Conservation (phyloP, 164 flowering plant genomes). For the Kingdonia uniflora region DNA sequence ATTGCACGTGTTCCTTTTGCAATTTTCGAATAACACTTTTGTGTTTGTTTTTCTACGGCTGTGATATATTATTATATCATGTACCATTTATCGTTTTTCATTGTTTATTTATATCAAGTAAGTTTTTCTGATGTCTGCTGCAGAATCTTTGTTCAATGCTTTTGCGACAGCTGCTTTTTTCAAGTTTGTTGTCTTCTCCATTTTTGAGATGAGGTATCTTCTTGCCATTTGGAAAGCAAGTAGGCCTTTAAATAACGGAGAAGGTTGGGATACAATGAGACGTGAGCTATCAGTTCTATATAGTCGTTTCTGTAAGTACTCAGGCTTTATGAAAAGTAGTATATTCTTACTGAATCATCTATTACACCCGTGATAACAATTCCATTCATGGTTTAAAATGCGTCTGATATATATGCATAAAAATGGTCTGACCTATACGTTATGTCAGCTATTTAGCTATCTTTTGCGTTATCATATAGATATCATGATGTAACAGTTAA, state of each 20-base stretch:
- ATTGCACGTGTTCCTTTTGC: too few species aligned
- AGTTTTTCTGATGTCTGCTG: slow-evolving; percentile 14
- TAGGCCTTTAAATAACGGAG: slow-evolving; percentile 74
- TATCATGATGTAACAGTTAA: too few species aligned
- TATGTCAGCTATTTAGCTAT: too few species aligned
- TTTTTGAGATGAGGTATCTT: slow-evolving; percentile 98
- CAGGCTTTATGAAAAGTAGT: too few species aligned
- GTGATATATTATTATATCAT: too few species aligned
- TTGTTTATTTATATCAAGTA: background rate
- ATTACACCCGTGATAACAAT: too few species aligned
- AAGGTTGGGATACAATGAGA: slow-evolving; percentile 98
- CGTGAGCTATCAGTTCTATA: slow-evolving; percentile 92
- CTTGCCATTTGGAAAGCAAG: slow-evolving; percentile 99
- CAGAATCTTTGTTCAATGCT: slow-evolving; percentile 97
- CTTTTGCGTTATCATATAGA: too few species aligned
- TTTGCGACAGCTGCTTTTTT: slow-evolving; percentile 98
- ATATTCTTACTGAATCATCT: background rate
- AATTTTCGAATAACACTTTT: too few species aligned
- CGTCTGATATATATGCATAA: background rate
- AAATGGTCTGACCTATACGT: too few species aligned
- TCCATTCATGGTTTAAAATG: too few species aligned
- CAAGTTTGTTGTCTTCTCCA: slow-evolving; percentile 97
- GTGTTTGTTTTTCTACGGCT: too few species aligned
- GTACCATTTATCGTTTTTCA: background rate
- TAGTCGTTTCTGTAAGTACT: slow-evolving; percentile 92